Percentiles rank a stretch among this genome's conserved stretches.
phyloP scores from a whole-genome alignment of 805 yeast species.

The Nakazawaea molendinolei region DNA sequence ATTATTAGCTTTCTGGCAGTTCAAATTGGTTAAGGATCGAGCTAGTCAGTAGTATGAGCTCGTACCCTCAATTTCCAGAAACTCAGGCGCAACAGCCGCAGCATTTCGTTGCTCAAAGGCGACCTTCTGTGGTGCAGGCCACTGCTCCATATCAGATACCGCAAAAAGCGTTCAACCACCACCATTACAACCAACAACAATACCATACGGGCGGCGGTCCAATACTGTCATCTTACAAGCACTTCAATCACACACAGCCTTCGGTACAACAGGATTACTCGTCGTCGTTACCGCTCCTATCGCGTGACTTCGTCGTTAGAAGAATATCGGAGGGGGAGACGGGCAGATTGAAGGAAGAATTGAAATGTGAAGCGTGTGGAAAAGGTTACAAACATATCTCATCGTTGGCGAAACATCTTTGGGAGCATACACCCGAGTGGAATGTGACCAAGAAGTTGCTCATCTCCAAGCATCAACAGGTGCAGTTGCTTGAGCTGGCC shows the following conservation, averaged over 20 bases:
- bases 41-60: too few species aligned
- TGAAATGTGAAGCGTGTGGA: constrained; percentile 87
- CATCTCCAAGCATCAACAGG: constrained; percentile 85
- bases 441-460: constrained; percentile 73
- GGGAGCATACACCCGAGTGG: constrained; percentile 97
- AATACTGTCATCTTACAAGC: background rate
- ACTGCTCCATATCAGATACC: constrained; percentile 12
- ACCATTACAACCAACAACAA: background rate
- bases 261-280: constrained; percentile 15
- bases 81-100: background rate
- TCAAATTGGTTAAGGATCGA: too few species aligned
- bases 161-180: constrained; percentile 1
- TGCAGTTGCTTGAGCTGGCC: constrained; percentile 73
- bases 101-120: constrained; percentile 1
- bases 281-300: constrained; percentile 36
- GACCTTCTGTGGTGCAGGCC: constrained; percentile 1
- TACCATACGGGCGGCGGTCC: constrained; percentile 8
- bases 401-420: constrained; percentile 79
- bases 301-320: constrained; percentile 71
- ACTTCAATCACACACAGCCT: background rate
- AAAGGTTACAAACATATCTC: constrained; percentile 87
- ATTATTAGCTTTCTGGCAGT: too few species aligned
- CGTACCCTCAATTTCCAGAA: too few species aligned
- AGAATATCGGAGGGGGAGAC: constrained; percentile 83
- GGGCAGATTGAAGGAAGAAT: constrained; percentile 76